A percentile compares a stretch with the other conserved stretches of the same genome.
Conservation (phyloP, 1,139 yeast genomes). For the Pichia sp. region DNA sequence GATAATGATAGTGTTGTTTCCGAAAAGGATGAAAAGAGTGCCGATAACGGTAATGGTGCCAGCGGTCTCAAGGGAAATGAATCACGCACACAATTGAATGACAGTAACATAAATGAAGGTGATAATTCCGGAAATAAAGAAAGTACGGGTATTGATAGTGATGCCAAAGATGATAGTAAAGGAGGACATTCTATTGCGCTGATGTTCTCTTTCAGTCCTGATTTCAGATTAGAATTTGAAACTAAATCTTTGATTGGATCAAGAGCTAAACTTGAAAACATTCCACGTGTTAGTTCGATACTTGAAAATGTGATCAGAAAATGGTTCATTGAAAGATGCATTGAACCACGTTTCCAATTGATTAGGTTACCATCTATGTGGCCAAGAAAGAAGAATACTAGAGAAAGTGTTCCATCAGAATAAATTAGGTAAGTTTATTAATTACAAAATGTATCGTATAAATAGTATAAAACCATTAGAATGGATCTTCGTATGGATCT, state of each 20-base stretch:
- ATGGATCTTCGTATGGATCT: constrained; percentile 97
- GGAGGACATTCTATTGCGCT: constrained; percentile 51
- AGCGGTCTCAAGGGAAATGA: not conserved
- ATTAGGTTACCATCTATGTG: constrained; percentile 83
- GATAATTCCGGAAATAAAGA: not conserved
- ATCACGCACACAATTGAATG: not conserved
- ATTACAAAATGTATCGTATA: not conserved
- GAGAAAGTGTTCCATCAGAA: constrained; percentile 31
- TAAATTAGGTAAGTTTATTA: not conserved
- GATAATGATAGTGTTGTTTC: constrained; percentile 12
- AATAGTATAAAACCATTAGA: constrained; percentile 5
- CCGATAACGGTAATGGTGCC: not conserved
- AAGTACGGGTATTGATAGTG: constrained; percentile 2
- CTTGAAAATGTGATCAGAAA: constrained; percentile 79
- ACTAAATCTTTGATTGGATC: constrained; percentile 89
- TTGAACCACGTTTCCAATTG: constrained; percentile 89
- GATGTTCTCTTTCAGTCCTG: constrained; percentile 89
- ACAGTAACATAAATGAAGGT: not conserved
- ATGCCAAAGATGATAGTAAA: not conserved
- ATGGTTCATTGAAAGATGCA: constrained; percentile 92
- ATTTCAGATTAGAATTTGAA: constrained; percentile 82
- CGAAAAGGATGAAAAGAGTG: not conserved
- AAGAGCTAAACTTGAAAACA: constrained; percentile 86
- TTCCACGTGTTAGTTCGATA: constrained; percentile 85
- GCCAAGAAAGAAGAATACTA: constrained; percentile 81